phyloP scores from a whole-genome alignment of 805 yeast species.

The Citeromyces nyonsensis region DNA sequence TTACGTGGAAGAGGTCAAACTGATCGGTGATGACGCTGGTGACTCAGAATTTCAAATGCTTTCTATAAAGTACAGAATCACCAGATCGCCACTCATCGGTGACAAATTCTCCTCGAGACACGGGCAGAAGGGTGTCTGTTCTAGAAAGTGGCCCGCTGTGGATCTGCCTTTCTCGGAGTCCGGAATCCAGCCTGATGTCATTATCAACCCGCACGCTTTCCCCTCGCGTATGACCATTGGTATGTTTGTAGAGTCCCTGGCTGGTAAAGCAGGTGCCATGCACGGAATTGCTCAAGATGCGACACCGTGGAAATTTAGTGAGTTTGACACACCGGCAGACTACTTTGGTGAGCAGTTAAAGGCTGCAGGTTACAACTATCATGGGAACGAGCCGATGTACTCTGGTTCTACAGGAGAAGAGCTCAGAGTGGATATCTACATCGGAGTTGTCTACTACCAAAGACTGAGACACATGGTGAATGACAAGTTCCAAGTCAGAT shows the following conservation, averaged over 20 bases:
- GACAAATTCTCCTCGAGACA: slow-evolving; percentile 96
- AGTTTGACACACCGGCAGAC: slow-evolving; percentile 91
- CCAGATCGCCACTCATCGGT: slow-evolving; percentile 90
- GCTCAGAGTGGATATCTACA: slow-evolving; percentile 85
- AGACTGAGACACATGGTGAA: slow-evolving; percentile 98
- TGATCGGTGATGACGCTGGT: slow-evolving; percentile 69
- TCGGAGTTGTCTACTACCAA: slow-evolving; percentile 96
- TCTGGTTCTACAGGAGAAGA: slow-evolving; percentile 98
- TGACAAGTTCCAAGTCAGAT: slow-evolving; percentile 98
- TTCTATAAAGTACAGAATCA: slow-evolving; percentile 79
- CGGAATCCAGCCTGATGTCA: slow-evolving; percentile 95
- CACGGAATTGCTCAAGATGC: slow-evolving; percentile 97
- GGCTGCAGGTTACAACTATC: slow-evolving; percentile 87
- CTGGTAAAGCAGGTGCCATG: slow-evolving; percentile 98
- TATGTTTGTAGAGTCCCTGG: slow-evolving; percentile 95
- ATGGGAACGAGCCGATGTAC: slow-evolving; percentile 98
- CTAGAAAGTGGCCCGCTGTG: slow-evolving; percentile 93
- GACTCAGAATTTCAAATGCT: slow-evolving; percentile 72
- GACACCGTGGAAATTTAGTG: slow-evolving; percentile 91
- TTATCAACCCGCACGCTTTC: slow-evolving; percentile 98
- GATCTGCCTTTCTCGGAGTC: slow-evolving; percentile 96
- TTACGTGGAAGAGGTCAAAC: slow-evolving; percentile 86
- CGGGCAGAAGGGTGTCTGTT: slow-evolving; percentile 97
- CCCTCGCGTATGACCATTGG: slow-evolving; percentile 99
- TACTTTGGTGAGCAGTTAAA: slow-evolving; percentile 88